phyloP scores from a whole-genome alignment of 306 rosid species.

The Acacia melanoxylon region DNA sequence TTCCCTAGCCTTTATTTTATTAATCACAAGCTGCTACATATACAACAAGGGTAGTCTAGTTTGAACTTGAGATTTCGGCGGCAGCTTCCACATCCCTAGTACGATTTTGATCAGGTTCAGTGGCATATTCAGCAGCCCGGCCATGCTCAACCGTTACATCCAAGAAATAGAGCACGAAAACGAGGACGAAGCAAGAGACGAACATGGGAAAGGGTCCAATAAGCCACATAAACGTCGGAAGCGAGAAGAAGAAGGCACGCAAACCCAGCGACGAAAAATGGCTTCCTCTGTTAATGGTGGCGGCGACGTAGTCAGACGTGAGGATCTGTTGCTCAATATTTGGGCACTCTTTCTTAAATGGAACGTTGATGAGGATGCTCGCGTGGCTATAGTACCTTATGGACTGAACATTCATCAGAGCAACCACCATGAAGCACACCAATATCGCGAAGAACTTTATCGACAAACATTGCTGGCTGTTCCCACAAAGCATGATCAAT shows the following conservation, averaged over 20 bases:
- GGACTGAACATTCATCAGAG: constrained; percentile 78
- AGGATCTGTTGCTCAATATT: constrained; percentile 43
- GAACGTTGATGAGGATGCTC: constrained; percentile 77
- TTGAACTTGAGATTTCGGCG: constrained; percentile 24
- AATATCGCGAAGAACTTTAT: constrained; percentile 69
- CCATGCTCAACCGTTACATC: constrained; percentile 55
- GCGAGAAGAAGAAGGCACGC: constrained; percentile 84
- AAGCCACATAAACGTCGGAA: constrained; percentile 85
- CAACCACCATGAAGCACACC: constrained; percentile 74
- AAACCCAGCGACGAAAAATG: constrained; percentile 86
- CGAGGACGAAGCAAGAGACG: constrained; percentile 51
- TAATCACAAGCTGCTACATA: not conserved
- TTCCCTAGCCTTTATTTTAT: not conserved
- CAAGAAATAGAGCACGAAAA: constrained; percentile 64
- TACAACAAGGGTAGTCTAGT: not conserved
- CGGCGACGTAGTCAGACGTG: constrained; percentile 66
- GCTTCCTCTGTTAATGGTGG: constrained; percentile 70
- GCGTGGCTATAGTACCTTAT: constrained; percentile 89
- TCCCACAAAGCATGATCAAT: constrained; percentile 37
- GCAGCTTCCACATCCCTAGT: constrained; percentile 41
- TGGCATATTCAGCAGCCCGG: constrained; percentile 38
- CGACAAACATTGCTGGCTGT: constrained; percentile 47
- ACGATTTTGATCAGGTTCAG: not conserved
- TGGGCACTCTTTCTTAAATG: constrained; percentile 51
- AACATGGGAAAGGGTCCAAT: constrained; percentile 89